A percentile compares a stretch with the other conserved stretches of the same genome.
Conservation (phyloP, 2,329 filamentous ascomycete genomes). For the Sporothrix variecibatus region DNA sequence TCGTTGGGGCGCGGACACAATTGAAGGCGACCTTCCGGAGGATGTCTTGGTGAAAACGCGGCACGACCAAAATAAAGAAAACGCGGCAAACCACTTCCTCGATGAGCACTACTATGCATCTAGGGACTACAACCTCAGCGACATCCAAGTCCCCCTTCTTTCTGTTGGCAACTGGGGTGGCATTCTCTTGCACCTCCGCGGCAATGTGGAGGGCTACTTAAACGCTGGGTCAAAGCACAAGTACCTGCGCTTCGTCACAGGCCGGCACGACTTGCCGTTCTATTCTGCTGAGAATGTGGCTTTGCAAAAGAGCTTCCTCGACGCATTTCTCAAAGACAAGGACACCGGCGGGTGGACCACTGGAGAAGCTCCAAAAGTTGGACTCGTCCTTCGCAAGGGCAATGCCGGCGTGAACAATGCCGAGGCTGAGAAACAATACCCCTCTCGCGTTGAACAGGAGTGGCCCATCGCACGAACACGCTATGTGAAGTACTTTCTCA, state of each 20-base stretch:
- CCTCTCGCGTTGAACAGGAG: constrained; percentile 57
- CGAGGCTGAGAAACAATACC: constrained; percentile 57
- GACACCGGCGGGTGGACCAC: constrained; percentile 62
- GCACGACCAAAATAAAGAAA: constrained; percentile 49
- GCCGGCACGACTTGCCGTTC: constrained; percentile 71
- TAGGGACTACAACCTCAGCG: constrained; percentile 64
- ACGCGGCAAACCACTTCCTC: constrained; percentile 55
- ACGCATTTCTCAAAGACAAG: constrained; percentile 69
- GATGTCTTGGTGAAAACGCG: constrained; percentile 54
- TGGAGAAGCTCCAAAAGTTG: constrained; percentile 62
- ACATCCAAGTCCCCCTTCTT: constrained; percentile 68
- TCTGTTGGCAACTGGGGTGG: constrained; percentile 72
- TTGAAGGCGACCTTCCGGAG: constrained; percentile 59
- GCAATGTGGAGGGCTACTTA: constrained; percentile 66
- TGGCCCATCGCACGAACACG: constrained; percentile 69
- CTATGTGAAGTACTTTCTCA: constrained; percentile 64
- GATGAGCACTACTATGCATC: constrained; percentile 66
- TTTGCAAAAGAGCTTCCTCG: constrained; percentile 66
- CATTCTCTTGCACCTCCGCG: constrained; percentile 67
- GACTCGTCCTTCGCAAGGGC: constrained; percentile 63
- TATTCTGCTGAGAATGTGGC: constrained; percentile 71
- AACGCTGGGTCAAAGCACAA: constrained; percentile 67
- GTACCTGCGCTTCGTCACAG: constrained; percentile 69
- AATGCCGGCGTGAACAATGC: constrained; percentile 68
- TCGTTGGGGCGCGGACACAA: constrained; percentile 44